Base-by-base conservation (phyloP, 768 basidiomycete genomes). In the Macrolepiota fuliginosa region DNA sequence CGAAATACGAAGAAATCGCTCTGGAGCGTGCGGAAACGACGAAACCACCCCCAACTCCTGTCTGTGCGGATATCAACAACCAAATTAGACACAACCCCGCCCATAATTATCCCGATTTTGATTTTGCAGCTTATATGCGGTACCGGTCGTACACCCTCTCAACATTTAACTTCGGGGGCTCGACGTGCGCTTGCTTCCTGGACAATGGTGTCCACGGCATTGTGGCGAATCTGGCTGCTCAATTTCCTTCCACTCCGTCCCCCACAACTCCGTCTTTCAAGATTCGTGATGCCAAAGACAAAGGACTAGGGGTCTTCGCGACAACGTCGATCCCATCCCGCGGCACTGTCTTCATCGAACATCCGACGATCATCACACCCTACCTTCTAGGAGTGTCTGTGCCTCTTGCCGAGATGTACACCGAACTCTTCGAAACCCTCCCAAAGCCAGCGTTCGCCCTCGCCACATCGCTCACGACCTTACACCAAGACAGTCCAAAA, bases 291-390 rank as follows among this genome's bases (percentile, higher is more conserved):
- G 69, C 76, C 0, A 64, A 63, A 15, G 56, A 71, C 42, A 75
- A 74, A 56, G 78, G 78, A 9, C 58, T 69, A 12, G 78, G 75
- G 2, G 69, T 76, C 65, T 79, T 79, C 56, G 78, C 78, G 1
- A 61, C 68, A 17, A 69, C 68, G 27, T 65, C 70, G 36, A 72
- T 79, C 15, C 63, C 70, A 13, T 63, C 69, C 4, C 76, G 77
- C 1, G 65, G 69, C 25, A 57, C 76, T 22, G 73, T 81, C 51
- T 58, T 75, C n/a, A 64, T 66, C 27, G 78, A 81, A 56, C 77
- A 78, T 47, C 81, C 81, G 24, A 70, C 70, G 7, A 65, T 80
- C 50, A 72, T 81, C 47, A 70, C 73, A 25, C 79, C 80, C 2
- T 47, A 54, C 39, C 53, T 61, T 12, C 54, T 49, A 22, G 60